Base-by-base conservation (phyloP, 2,329 filamentous ascomycete genomes). In the Aspergillus chevalieri region DNA sequence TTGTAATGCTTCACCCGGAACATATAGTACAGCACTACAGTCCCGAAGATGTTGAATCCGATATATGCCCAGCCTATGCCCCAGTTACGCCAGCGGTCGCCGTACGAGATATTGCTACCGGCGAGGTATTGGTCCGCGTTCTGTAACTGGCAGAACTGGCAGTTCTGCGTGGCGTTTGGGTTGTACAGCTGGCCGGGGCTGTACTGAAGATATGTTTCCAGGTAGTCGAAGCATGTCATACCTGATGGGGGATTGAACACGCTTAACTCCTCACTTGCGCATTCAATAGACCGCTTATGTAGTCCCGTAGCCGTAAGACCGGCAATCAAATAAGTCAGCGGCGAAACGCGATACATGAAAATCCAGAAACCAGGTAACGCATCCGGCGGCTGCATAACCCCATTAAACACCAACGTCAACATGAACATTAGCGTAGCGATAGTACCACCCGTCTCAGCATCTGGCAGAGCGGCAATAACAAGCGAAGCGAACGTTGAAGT, bases 321-420 rank as follows among this genome's bases (percentile, higher is more conserved):
- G 8, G 79, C 78, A 22, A 92, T 81, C 14, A 93, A 73, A 65
- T 95, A 95, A 0, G 86, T 91, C 59, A 95, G 87, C 0, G 90
- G 89, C 0, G 85, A 89, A 44, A 90, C 72, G 43, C 86, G 81
- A 69, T 92, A 92, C 84, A 90, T 87, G 75, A 89, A 89, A 58
- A 85, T 83, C 86, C 87, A 92, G 77, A 91, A 90, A 5, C 80
- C 73, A 0, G 87, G 86, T 30, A 92, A 78, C 2, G 71, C 67
- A 2, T 71, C 67, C 0, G 85, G 84, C 5, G 74, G 72, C 24
- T 83, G 83, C 53, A 94, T 78, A 45, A 93, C 85, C 76, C 70
- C 68, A 61, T 84, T 87, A 77, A 91, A 92, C 59, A 89, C 80
- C 47, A 91, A 75, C 52, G 78, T 83, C 48, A 92, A 75, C 33